Base-by-base conservation (phyloP, 2,329 filamentous ascomycete genomes). In the Alternaria tenuissima region DNA sequence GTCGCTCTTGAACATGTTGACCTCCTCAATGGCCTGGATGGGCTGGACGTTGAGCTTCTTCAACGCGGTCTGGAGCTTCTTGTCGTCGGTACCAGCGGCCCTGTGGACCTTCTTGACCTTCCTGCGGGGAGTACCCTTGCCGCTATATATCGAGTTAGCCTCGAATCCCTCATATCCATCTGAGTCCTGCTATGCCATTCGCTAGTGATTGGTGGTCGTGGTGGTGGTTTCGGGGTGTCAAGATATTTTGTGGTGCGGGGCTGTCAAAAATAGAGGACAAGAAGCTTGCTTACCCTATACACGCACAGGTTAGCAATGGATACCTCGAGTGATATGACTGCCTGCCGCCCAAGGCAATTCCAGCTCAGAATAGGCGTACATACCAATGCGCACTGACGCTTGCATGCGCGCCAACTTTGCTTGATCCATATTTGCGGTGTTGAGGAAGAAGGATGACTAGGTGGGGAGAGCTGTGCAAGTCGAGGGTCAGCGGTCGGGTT, bases 1-100 rank as follows among this genome's bases (percentile, higher is more conserved):
- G 81, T 99, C 95, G 81, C 92, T 91, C 91, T 99, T 99, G 91
- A 99, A 99, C 95, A 99, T 99, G 91, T 99, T 99, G 82, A 99
- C 95, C 87, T 99, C 95, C 89, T 99, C 95, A 77, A 99, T 99
- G 71, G 92, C 93, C 87, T 96, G 94, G 84, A 99, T 98, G 78
- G 95, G 95, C 89, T 99, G 95, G 62, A 96, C 94, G 85, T 98
- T 98, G 82, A 99, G 89, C 91, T 99, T 99, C 92, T 99, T 99
- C 72, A 99, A 88, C 66, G 93, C 86, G 65, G 90, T 89, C 86
- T 99, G 95, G 69, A 99, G 92, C 89, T 99, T 99, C 92, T 97
- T 98, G 90, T 99, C 95, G 81, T 99, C 95, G 82, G 92, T 93
- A 80, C 91, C 93, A 72, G 91, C 91, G 82, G 89, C 92, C 82